Conservation (phyloP, 495 filamentous ascomycete genomes). For the Penicillium steckii region DNA sequence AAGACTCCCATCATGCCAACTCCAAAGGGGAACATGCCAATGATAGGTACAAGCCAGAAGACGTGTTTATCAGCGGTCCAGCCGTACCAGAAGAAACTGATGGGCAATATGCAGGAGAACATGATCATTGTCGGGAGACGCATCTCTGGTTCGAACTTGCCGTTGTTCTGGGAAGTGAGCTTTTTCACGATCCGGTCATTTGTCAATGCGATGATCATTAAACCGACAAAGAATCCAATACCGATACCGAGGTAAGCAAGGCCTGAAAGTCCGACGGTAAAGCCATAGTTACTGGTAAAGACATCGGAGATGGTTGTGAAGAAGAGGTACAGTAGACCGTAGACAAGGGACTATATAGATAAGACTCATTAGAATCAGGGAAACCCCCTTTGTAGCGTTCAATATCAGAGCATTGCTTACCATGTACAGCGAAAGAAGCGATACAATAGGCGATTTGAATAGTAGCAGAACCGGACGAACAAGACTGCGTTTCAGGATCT, state of each 20-base stretch:
- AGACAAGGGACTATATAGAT: slow-evolving; percentile 54
- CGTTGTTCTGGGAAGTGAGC: slow-evolving; percentile 52
- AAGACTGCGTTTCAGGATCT: slow-evolving; percentile 20
- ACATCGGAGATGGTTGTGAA: slow-evolving; percentile 65
- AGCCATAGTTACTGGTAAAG: slow-evolving; percentile 57
- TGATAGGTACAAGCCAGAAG: slow-evolving; percentile 35
- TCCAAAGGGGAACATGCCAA: slow-evolving; percentile 26
- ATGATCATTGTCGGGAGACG: slow-evolving; percentile 64
- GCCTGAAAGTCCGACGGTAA: slow-evolving; percentile 53
- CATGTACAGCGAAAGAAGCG: slow-evolving; percentile 56
- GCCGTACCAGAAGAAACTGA: slow-evolving; percentile 32
- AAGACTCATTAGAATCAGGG: neutral
- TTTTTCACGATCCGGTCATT: slow-evolving; percentile 54
- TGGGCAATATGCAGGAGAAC: slow-evolving; percentile 43
- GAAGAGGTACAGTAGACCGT: slow-evolving; percentile 66
- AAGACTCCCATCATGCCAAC: slow-evolving; percentile 29
- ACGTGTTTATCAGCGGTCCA: slow-evolving; percentile 25
- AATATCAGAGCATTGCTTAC: slow-evolving; percentile 7
- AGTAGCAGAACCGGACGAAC: slow-evolving; percentile 48
- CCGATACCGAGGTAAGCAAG: slow-evolving; percentile 62
- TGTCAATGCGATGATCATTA: slow-evolving; percentile 50
- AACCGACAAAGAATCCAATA: slow-evolving; percentile 52
- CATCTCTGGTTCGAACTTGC: slow-evolving; percentile 59
- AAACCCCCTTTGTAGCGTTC: too few species aligned
- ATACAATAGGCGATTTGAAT: slow-evolving; percentile 49